phyloP scores from a whole-genome alignment of 768 basidiomycete genomes.

The Rhizopogon vinicolor region DNA sequence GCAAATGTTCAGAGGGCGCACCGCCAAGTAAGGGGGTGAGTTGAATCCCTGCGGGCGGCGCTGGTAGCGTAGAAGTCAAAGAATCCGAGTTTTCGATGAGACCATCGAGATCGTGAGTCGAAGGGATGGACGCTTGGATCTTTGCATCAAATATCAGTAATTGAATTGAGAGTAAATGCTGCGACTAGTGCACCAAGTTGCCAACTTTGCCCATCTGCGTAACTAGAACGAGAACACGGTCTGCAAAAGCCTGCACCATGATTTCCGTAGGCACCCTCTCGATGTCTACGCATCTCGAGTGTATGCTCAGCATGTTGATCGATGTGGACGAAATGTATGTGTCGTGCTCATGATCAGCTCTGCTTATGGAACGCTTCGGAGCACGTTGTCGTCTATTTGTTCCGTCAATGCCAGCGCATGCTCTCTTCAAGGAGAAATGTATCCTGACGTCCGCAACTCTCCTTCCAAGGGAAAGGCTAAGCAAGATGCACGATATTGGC shows the following conservation, averaged over 20 bases:
- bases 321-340: not conserved
- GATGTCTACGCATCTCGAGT: conserved; percentile 47
- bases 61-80: conserved; percentile 40
- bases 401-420: conserved; percentile 3
- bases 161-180: conserved; percentile 2
- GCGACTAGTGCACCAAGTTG: conserved; percentile 51
- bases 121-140: conserved; percentile 80
- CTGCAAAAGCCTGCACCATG: conserved; percentile 72
- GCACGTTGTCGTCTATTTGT: conserved; percentile 1
- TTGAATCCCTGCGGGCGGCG: conserved; percentile 67
- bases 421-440: conserved; percentile 15
- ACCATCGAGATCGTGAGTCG: conserved; percentile 32
- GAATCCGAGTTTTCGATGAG: conserved; percentile 30
- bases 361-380: no score
- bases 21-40: conserved; percentile 77
- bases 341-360: not conserved
- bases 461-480: conserved; percentile 52
- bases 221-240: conserved; percentile 80
- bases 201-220: conserved; percentile 93
- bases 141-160: conserved; percentile 23
- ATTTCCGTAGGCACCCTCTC: conserved; percentile 65
- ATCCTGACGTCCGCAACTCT: conserved; percentile 22
- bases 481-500: conserved; percentile 47
- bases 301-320: conserved; percentile 18
- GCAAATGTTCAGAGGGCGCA: conserved; percentile 62